phyloP scores from a whole-genome alignment of 306 rosid species.

The Dryas drummondii region DNA sequence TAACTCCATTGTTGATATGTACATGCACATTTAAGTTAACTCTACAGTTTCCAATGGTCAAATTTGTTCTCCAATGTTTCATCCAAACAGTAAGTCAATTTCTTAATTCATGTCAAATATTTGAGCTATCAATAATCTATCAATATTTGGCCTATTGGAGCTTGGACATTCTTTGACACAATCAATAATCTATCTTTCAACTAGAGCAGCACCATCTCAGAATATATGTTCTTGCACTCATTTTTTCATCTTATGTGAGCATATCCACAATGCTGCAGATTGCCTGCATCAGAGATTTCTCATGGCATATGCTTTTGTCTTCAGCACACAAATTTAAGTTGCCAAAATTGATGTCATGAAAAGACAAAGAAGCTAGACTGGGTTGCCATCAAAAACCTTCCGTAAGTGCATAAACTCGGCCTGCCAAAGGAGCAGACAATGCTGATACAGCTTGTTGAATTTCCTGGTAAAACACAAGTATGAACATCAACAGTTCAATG shows the following conservation, averaged over 20 bases:
- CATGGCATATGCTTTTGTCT: background rate
- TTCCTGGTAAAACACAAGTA: constrained; percentile 51
- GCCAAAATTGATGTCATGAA: background rate
- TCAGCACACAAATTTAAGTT: background rate
- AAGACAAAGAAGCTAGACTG: background rate
- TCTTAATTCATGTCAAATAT: no score
- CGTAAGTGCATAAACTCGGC: constrained; percentile 72
- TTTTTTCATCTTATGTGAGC: background rate
- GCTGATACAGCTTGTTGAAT: constrained; percentile 66
- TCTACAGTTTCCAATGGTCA: no score
- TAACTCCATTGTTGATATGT: no score
- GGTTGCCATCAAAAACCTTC: constrained; percentile 61
- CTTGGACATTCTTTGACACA: no score
- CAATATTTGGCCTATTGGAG: no score
- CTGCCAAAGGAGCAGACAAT: constrained; percentile 62
- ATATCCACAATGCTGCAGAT: background rate
- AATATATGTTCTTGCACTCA: constrained; percentile 4
- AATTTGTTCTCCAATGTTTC: no score
- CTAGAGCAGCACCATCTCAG: no score
- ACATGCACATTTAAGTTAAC: no score
- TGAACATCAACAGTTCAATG: background rate
- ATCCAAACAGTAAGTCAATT: no score
- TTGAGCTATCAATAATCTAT: no score
- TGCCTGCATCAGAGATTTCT: background rate
- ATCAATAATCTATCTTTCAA: no score